phyloP scores from a whole-genome alignment of 1,139 yeast genomes.

The Barnettozyma hawaiiensis region DNA sequence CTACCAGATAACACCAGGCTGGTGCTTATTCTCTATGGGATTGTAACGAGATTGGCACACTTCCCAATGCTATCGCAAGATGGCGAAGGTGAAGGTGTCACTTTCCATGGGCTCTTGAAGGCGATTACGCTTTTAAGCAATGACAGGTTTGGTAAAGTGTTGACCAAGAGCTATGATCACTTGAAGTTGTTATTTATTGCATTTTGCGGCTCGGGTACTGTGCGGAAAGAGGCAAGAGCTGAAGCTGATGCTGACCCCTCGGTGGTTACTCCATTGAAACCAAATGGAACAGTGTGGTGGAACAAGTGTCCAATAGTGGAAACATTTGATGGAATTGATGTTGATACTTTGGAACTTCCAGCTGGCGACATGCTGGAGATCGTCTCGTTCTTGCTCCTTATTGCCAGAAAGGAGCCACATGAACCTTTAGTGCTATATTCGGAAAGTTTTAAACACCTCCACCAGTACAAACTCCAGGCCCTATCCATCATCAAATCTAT shows the following conservation, averaged over 20 bases:
- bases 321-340: slow-evolving; percentile 29
- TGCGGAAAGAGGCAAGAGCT: slow-evolving; percentile 11
- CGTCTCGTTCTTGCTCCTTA: slow-evolving; percentile 39
- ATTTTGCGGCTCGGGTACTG: slow-evolving; percentile 24
- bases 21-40: slow-evolving; percentile 30
- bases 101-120: slow-evolving; percentile 39
- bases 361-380: slow-evolving; percentile 35
- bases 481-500: slow-evolving; percentile 42
- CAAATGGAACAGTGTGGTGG: slow-evolving; percentile 26
- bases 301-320: slow-evolving; percentile 25
- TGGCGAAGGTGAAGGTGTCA: slow-evolving; percentile 29
- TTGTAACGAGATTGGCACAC: slow-evolving; percentile 33
- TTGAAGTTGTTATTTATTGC: slow-evolving; percentile 36
- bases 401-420: slow-evolving; percentile 31
- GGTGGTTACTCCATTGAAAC: slow-evolving; percentile 8
- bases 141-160: slow-evolving; percentile 31
- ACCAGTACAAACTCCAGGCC: slow-evolving; percentile 26
- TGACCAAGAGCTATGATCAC: slow-evolving; percentile 31
- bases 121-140: slow-evolving; percentile 34
- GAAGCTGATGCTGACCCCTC: slow-evolving; percentile 7
- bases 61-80: slow-evolving; percentile 39
- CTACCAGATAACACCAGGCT: slow-evolving; percentile 29
- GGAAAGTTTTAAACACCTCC: slow-evolving; percentile 18
- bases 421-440: slow-evolving; percentile 22
- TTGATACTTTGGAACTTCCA: slow-evolving; percentile 31